phyloP scores from a whole-genome alignment of 2,329 filamentous ascomycete species.

The Botrytis paeoniae region DNA sequence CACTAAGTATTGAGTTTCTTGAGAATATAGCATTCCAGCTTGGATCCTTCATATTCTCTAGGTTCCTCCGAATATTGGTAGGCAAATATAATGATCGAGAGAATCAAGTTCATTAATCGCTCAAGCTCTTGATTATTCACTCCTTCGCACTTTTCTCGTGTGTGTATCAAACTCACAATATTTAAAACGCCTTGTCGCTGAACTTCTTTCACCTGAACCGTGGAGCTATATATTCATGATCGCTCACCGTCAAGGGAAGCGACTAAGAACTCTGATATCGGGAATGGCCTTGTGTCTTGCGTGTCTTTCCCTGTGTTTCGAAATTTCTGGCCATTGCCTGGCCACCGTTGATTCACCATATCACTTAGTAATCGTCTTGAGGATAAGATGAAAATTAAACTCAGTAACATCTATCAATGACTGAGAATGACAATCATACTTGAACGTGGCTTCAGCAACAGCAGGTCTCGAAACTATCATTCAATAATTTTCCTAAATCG shows the following conservation, averaged over 20 bases:
- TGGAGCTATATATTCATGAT: background rate
- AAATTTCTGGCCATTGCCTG: background rate
- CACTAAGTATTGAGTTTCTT: no score
- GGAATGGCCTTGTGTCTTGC: background rate
- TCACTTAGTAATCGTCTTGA: rapidly evolving
- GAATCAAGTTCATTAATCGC: rapidly evolving
- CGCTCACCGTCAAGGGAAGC: no score
- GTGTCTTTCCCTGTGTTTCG: background rate
- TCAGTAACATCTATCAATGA: background rate
- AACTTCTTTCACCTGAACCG: background rate
- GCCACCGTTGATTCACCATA: rapidly evolving
- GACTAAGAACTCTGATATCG: background rate
- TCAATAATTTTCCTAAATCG: background rate
- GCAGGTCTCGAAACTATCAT: background rate
- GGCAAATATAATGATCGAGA: no score
- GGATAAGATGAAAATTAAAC: background rate
- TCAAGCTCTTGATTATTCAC: rapidly evolving
- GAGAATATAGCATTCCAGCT: no score
- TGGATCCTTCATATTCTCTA: no score
- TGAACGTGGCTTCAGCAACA: background rate
- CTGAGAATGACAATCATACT: background rate
- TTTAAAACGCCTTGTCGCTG: background rate
- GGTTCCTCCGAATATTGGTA: no score
- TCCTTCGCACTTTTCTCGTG: rapidly evolving
- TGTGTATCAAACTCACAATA: background rate